Percentiles rank a stretch among this genome's conserved stretches.
These are phyloP conservation scores for Lachnellula cervina DNA, from an alignment of 2,329 filamentous ascomycete genomes.

Conservation along the genomic window DNA sequence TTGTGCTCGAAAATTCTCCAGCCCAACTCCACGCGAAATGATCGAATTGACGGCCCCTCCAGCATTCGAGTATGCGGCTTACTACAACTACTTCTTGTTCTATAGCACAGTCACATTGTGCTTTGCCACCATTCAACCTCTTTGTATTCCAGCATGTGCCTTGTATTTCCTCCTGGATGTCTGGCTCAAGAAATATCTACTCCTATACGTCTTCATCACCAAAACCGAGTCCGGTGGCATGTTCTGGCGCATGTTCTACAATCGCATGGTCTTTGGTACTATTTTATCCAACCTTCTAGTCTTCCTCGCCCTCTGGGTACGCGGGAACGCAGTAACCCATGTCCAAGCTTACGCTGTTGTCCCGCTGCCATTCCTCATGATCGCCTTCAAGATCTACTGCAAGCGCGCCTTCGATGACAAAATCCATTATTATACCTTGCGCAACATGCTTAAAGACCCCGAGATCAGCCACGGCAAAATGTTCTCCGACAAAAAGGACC, in stretches of 20 bases:
- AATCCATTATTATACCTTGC: slow-evolving; percentile 74
- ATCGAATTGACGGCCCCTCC: slow-evolving; percentile 92
- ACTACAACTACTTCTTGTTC: slow-evolving; percentile 97
- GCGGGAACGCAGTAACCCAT: slow-evolving; percentile 54
- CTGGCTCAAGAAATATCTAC: slow-evolving; percentile 88
- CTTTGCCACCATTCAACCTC: slow-evolving; percentile 79
- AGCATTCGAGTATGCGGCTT: slow-evolving; percentile 88
- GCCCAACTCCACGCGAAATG: slow-evolving; percentile 82
- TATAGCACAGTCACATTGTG: slow-evolving; percentile 86
- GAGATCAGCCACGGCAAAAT: slow-evolving; percentile 44
- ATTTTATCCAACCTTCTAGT: slow-evolving; percentile 76
- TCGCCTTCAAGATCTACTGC: slow-evolving; percentile 86
- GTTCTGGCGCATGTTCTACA: slow-evolving; percentile 89
- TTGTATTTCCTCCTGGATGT: slow-evolving; percentile 86
- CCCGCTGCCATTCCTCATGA: slow-evolving; percentile 72
- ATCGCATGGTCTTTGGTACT: slow-evolving; percentile 80
- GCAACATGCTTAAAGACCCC: slow-evolving; percentile 45
- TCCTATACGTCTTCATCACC: slow-evolving; percentile 92
- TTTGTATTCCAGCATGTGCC: slow-evolving; percentile 80
- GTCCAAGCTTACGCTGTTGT: slow-evolving; percentile 59
- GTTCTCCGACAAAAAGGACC: slow-evolving; percentile 56
- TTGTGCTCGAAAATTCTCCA: slow-evolving; percentile 76
- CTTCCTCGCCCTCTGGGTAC: slow-evolving; percentile 69
- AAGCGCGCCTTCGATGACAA: slow-evolving; percentile 68
- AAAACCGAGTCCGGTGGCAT: slow-evolving; percentile 93